Percentiles rank a stretch among this genome's conserved stretches.
These are phyloP conservation scores for Monoraphidium neglectum DNA, from an alignment of 139 green algal species.

Conservation along the genomic window DNA sequence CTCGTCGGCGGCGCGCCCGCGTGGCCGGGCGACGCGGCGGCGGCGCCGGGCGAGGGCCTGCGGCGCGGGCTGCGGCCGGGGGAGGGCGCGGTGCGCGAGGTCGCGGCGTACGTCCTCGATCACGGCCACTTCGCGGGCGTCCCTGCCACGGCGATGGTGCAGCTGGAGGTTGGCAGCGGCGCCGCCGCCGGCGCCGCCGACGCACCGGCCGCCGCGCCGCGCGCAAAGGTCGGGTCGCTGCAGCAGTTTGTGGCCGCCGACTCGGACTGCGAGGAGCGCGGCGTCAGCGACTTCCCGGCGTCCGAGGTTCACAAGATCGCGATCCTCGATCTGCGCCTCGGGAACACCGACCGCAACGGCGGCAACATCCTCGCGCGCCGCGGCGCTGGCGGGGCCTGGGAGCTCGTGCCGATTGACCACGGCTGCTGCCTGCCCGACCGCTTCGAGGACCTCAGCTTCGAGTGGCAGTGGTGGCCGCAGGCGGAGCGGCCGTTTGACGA, in stretches of 20 bases:
- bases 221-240: constrained; percentile 67
- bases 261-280: constrained; percentile 68
- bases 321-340: constrained; percentile 58
- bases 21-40: neutral
- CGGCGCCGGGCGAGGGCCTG: constrained; percentile 29
- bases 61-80: constrained; percentile 45
- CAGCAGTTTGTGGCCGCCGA: constrained; percentile 62
- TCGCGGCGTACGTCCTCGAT: constrained; percentile 69
- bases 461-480: constrained; percentile 58
- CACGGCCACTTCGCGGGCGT: constrained; percentile 60
- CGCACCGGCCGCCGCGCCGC: constrained; percentile 4
- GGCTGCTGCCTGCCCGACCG: constrained; percentile 59
- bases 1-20: neutral
- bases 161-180: constrained; percentile 25
- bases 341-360: constrained; percentile 72
- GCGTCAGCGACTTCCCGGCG: constrained; percentile 44
- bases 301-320: constrained; percentile 65
- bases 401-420: constrained; percentile 72
- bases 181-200: neutral
- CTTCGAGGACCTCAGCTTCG: constrained; percentile 64
- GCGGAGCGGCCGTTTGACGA: constrained; percentile 44
- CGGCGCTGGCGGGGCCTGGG: constrained; percentile 19
- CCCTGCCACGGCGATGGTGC: constrained; percentile 64
- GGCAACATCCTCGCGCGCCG: constrained; percentile 63
- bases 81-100: constrained; percentile 67